Percentiles rank a stretch among this genome's conserved stretches.
Conservation (phyloP, 257 asterid genomes). For the Misopates orontium region DNA sequence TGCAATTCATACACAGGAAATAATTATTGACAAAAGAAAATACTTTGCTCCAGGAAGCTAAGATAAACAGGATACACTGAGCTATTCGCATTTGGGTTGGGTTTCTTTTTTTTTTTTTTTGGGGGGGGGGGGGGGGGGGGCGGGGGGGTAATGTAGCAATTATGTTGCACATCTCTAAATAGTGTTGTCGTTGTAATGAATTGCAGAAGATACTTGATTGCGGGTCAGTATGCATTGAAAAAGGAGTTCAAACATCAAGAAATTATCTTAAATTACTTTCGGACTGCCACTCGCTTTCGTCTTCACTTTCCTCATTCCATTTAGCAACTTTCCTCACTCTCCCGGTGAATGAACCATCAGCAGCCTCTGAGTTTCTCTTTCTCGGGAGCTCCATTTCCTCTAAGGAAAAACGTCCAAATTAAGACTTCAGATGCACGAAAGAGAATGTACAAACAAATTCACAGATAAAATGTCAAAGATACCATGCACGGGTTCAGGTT, state of each 20-base stretch:
- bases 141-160: not conserved
- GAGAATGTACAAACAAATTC: conserved; percentile 27
- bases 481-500: conserved; percentile 92
- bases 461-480: conserved; percentile 29
- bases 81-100: too few species aligned
- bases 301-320: conserved; percentile 70
- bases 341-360: conserved; percentile 78
- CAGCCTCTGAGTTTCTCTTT: conserved; percentile 83
- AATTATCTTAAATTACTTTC: conserved; percentile 52
- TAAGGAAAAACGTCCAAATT: conserved; percentile 32
- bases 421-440: conserved; percentile 27
- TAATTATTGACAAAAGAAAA: not conserved
- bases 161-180: conserved; percentile 1
- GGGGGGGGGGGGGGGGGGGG: not conserved
- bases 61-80: not conserved
- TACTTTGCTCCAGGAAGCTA: conserved; percentile 1
- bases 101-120: too few species aligned
- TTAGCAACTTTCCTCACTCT: conserved; percentile 84
- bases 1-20: conserved; percentile 8
- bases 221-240: conserved; percentile 9
- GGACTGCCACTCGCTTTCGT: conserved; percentile 83
- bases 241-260: conserved; percentile 16
- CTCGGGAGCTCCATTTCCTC: conserved; percentile 92
- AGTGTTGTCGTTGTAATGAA: conserved; percentile 13
- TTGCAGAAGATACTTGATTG: conserved; percentile 10